These are phyloP conservation scores for Microbotryum intermedium DNA, from an alignment of 1,284 basidiomycete genomes.

Conservation along the genomic window DNA sequence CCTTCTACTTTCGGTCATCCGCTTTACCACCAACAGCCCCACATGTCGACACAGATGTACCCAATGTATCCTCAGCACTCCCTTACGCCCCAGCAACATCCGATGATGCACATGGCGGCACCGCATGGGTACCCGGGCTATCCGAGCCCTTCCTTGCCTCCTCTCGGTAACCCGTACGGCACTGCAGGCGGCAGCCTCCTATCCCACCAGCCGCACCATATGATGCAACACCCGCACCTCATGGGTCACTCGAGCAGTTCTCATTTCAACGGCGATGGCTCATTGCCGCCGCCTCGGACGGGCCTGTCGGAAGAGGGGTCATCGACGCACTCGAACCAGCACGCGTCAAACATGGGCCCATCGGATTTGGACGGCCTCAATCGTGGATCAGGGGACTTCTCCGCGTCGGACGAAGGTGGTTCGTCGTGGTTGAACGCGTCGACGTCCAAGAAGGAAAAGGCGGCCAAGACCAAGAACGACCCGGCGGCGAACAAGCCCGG, in stretches of 20 bases:
- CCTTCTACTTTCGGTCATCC: neutral
- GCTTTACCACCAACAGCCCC: neutral
- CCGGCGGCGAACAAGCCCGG: constrained; percentile 44
- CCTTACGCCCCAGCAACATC: neutral
- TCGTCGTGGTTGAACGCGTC: constrained; percentile 2
- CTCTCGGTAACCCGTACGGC: no score
- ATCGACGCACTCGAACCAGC: no score
- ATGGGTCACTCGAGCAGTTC: no score
- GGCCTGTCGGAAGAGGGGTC: no score
- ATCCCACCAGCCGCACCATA: no score
- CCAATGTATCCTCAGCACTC: neutral
- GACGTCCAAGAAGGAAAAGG: constrained; percentile 44
- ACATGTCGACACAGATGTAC: neutral
- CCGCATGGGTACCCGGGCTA: neutral
- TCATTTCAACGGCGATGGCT: no score
- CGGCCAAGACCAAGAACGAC: constrained; percentile 43
- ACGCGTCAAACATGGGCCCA: no score
- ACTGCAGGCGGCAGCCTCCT: no score
- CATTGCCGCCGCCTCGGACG: no score
- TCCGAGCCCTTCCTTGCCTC: neutral
- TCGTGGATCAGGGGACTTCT: neutral
- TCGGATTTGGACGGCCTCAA: no score
- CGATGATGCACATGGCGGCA: neutral
- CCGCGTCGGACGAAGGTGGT: neutral
- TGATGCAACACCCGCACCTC: no score